Evolutionary conservation across 768 basidiomycete species (phyloP).

Genomic region (Tylopilus felleus): DNA sequence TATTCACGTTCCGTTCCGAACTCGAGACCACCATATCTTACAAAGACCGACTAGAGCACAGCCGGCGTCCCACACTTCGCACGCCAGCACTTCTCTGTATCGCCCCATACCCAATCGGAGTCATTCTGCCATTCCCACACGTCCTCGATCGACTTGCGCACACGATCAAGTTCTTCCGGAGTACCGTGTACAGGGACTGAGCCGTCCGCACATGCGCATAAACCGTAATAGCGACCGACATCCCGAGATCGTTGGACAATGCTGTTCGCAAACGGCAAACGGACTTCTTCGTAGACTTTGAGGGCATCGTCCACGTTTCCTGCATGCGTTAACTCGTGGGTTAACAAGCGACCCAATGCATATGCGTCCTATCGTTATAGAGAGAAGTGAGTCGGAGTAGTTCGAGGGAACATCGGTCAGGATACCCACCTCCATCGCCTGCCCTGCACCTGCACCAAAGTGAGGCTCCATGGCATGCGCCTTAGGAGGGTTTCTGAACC

Average conservation of each 20-base stretch:
- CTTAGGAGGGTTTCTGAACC: background rate
- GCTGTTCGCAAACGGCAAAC: too few relatives aligned
- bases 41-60: background rate
- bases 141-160: slow-evolving; percentile 12
- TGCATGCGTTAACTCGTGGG: too few relatives aligned
- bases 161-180: slow-evolving; percentile 6
- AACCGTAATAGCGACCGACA: slow-evolving; percentile 23
- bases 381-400: too few relatives aligned
- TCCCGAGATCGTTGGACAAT: slow-evolving; percentile 11
- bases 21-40: too few relatives aligned
- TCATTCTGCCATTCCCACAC: slow-evolving; percentile 19
- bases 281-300: too few relatives aligned
- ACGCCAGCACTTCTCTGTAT: slow-evolving; percentile 12
- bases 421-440: background rate
- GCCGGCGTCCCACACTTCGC: background rate
- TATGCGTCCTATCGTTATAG: too few relatives aligned
- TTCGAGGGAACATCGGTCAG: too few relatives aligned
- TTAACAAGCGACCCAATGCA: too few relatives aligned
- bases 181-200: slow-evolving; percentile 1
- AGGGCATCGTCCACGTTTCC: too few relatives aligned
- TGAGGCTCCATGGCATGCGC: background rate
- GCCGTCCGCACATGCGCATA: slow-evolving; percentile 5
- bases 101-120: slow-evolving; percentile 6
- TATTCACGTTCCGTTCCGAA: too few relatives aligned
- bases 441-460: background rate